Base-by-base conservation (phyloP, 1,139 yeast species). In the Geotrichum carabidarum region DNA sequence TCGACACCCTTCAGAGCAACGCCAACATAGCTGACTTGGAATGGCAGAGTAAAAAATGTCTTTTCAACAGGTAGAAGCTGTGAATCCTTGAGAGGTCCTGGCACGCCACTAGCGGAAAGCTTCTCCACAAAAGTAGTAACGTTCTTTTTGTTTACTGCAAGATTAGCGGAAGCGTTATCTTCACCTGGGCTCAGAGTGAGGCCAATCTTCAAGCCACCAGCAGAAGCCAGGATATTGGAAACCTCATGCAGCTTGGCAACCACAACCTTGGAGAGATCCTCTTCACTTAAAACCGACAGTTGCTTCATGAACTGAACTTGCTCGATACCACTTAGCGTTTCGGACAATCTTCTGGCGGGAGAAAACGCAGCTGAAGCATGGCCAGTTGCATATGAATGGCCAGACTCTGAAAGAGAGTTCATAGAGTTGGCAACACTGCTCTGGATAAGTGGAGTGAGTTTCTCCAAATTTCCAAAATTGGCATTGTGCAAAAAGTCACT, bases 11-110 rank as follows among this genome's bases (percentile, higher is more conserved):
- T 66, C 40, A 82, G 71, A 0, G 90, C 84, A 42, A 82, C 74
- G 1, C 96, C 85, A 0, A 95, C 79, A 65, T 89, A 93, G 44
- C 89, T 86, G 7, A 91, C 95, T 65, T 89, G 97, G 72, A 86
- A 89, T 31, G 98, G 98, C 58, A 93, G 76, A 58, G 83, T 76
- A 53, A 91, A 77, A 60, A 81, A 77, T 0, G 84, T 78, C 44
- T 71, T 71, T 34, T 55, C 45, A 2, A 49, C 40, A n/a, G 60
- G 57, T n/a, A 62, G 45, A 8, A 48, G 44, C 8, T 41, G 49
- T 30, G 58, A 50, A 27, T 56, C 59, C 0, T n/a, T 38, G 7
- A 46, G 11, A 1, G 42, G 8, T 11, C 18, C 47, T 36, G 61
- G 50, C 6, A 47, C 56, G 7, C 54, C 56, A 14, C 42, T 53